These are phyloP conservation scores for Pseudozyma sp. DNA, from an alignment of 1,284 basidiomycete genomes.

Conservation along the genomic window DNA sequence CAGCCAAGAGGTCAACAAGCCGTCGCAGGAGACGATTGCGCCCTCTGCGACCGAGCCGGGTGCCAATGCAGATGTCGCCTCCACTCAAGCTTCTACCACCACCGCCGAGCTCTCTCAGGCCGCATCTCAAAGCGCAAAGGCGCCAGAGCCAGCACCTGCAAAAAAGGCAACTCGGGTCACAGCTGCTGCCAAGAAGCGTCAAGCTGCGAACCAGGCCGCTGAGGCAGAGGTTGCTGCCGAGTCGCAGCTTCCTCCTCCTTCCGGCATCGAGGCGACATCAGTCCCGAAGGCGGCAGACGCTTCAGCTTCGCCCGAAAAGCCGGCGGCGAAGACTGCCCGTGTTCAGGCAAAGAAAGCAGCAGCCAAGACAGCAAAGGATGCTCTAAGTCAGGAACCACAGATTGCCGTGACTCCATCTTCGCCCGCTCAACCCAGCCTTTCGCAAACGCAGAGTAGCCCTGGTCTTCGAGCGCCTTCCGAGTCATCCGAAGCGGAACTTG, in stretches of 20 bases:
- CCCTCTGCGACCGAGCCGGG: background rate
- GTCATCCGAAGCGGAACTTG: conserved; percentile 44
- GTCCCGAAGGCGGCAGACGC: background rate
- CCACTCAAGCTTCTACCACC: background rate
- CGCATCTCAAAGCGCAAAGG: background rate
- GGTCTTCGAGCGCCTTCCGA: conserved; percentile 32
- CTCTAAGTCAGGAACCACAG: conserved; percentile 7
- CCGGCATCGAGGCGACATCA: conserved; percentile 17
- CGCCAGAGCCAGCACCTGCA: background rate
- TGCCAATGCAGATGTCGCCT: background rate
- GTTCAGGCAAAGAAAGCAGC: conserved; percentile 17
- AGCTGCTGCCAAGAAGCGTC: conserved; percentile 8
- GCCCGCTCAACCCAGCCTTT: conserved; percentile 5
- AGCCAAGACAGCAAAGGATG: conserved; percentile 1
- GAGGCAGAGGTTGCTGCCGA: conserved; percentile 8
- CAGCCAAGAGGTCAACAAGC: conserved; percentile 11
- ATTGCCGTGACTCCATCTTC: conserved; percentile 34
- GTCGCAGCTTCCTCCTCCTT: conserved; percentile 27
- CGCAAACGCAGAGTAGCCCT: conserved; percentile 3
- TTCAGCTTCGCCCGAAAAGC: conserved; percentile 14
- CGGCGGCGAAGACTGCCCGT: conserved; percentile 5
- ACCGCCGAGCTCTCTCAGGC: background rate
- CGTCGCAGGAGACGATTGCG: conserved; percentile 4
- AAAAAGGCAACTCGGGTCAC: conserved; percentile 10
- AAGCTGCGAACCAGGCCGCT: conserved; percentile 10